Evolutionary conservation across 2,329 filamentous ascomycete genomes (phyloP).

Genomic region (Dactylonectria macrodidyma): DNA sequence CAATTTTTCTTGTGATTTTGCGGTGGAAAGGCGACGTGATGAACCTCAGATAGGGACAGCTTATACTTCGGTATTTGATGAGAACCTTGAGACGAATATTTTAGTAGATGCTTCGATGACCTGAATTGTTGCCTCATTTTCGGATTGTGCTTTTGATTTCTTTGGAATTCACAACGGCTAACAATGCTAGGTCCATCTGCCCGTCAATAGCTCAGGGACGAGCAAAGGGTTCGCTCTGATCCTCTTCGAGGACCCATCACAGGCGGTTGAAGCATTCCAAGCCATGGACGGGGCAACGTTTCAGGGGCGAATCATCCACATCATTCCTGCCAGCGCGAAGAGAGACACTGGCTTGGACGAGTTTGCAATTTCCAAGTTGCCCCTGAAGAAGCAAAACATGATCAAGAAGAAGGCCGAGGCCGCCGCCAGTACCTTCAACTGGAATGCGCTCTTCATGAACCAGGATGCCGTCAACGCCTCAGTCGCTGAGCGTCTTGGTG

Average conservation of each 20-base stretch:
- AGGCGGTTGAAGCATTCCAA: slow-evolving; percentile 85
- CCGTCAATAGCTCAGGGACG: slow-evolving; percentile 78
- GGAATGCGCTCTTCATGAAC: slow-evolving; percentile 99
- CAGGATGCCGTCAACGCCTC: slow-evolving; percentile 95
- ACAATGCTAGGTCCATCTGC: slow-evolving; percentile 83
- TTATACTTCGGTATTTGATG: slow-evolving; percentile 95
- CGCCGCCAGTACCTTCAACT: slow-evolving; percentile 86
- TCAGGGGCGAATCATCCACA: slow-evolving; percentile 92
- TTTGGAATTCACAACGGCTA: slow-evolving; percentile 43
- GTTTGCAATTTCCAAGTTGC: slow-evolving; percentile 89
- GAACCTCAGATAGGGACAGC: slow-evolving; percentile 99
- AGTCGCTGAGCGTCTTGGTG: slow-evolving; percentile 86
- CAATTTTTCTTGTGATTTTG: slow-evolving; percentile 29
- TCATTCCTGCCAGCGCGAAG: slow-evolving; percentile 88
- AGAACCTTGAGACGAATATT: slow-evolving; percentile 91
- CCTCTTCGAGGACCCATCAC: slow-evolving; percentile 79
- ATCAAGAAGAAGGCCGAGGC: slow-evolving; percentile 89
- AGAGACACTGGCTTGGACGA: slow-evolving; percentile 88
- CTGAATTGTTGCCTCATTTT: slow-evolving; percentile 69
- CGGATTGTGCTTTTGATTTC: slow-evolving; percentile 38
- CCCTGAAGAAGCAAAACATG: slow-evolving; percentile 93
- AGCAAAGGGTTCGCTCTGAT: slow-evolving; percentile 95
- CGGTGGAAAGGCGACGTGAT: slow-evolving; percentile 75
- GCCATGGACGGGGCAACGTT: slow-evolving; percentile 88
- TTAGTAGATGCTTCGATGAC: slow-evolving; percentile 99